phyloP scores from a whole-genome alignment of 2,329 filamentous ascomycete genomes.

The Ophiostoma sp. region DNA sequence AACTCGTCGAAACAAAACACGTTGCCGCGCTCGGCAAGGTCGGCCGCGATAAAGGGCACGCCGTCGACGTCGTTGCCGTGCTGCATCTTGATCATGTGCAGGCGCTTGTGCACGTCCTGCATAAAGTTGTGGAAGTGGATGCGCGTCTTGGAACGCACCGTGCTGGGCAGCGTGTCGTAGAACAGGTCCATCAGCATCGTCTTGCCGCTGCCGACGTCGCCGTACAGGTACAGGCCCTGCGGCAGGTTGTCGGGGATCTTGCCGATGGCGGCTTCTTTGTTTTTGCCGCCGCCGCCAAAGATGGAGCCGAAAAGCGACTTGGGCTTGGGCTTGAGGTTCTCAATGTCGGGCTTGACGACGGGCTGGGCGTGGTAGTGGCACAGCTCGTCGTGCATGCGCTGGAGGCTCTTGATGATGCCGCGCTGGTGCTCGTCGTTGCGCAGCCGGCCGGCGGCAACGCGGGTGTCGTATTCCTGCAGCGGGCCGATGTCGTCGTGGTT shows the following conservation, averaged over 20 bases:
- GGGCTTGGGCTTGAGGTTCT: conserved; percentile 51
- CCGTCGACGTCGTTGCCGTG: conserved; percentile 87
- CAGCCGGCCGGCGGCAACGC: conserved; percentile 67
- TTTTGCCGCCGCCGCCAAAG: conserved; percentile 39
- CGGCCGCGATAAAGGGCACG: conserved; percentile 87
- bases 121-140: conserved; percentile 99
- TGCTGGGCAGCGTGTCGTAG: conserved; percentile 80
- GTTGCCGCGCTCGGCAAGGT: conserved; percentile 77
- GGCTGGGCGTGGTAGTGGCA: conserved; percentile 65
- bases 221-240: conserved; percentile 87
- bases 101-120: conserved; percentile 88
- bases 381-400: conserved; percentile 83
- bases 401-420: conserved; percentile 78
- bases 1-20: conserved; percentile 98
- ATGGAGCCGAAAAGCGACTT: conserved; percentile 56
- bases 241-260: conserved; percentile 69
- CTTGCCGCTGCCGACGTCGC: conserved; percentile 95
- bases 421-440: conserved; percentile 88
- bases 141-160: conserved; percentile 75
- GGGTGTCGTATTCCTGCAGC: conserved; percentile 78
- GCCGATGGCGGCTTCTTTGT: conserved; percentile 36
- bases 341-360: conserved; percentile 71
- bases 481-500: conserved; percentile 53
- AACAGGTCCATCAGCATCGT: conserved; percentile 99
- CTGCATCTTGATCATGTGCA: conserved; percentile 85